Conservation (phyloP, 768 basidiomycete species). For the Termitomyces titanicus region DNA sequence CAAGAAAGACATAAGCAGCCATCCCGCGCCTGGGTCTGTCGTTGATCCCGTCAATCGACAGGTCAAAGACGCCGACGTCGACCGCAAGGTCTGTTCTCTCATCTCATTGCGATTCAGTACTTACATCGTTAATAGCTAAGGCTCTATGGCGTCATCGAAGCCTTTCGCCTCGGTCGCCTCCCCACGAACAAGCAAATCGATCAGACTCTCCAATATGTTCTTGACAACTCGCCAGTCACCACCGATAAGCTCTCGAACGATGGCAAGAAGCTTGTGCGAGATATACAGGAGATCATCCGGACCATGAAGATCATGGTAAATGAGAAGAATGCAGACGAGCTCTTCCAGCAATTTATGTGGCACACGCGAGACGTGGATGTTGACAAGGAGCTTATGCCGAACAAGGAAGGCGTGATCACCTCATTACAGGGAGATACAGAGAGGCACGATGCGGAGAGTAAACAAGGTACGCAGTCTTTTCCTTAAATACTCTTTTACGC, state of each 20-base stretch:
- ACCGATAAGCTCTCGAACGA: conserved; percentile 67
- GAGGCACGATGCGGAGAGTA: conserved; percentile 53
- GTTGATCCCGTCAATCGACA: conserved; percentile 60
- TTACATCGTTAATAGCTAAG: conserved; percentile 43
- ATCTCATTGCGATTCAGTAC: not conserved
- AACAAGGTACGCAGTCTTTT: conserved; percentile 45
- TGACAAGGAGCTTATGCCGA: not conserved
- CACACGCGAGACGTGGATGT: conserved; percentile 56
- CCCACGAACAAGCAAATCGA: conserved; percentile 84
- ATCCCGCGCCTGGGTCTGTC: conserved; percentile 57
- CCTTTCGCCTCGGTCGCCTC: conserved; percentile 73
- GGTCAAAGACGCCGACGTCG: conserved; percentile 68
- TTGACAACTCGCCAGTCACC: conserved; percentile 55
- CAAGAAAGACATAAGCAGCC: conserved; percentile 53
- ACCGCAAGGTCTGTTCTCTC: conserved; percentile 55
- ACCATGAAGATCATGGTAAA: conserved; percentile 69
- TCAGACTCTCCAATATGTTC: conserved; percentile 62
- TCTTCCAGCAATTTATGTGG: conserved; percentile 91
- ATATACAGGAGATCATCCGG: conserved; percentile 75
- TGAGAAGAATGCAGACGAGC: conserved; percentile 87
- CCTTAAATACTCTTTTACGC: not conserved
- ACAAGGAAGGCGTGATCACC: not conserved
- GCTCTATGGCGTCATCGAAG: conserved; percentile 78
- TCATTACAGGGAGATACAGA: conserved; percentile 30
- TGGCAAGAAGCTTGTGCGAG: conserved; percentile 72